Conservation (phyloP, 495 filamentous ascomycete species). For the Xylaria longipes region DNA sequence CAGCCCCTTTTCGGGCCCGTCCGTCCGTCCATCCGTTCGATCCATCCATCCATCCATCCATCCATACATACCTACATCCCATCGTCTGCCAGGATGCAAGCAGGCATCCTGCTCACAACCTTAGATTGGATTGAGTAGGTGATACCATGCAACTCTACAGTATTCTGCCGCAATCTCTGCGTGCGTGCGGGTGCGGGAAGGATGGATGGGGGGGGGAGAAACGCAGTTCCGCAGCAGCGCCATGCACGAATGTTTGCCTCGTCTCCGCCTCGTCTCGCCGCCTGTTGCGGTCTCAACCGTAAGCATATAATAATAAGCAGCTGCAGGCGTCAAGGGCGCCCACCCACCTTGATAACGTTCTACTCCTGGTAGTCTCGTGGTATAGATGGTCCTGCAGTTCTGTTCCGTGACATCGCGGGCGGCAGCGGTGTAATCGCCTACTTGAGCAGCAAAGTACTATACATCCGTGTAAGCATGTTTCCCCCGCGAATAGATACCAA, state of each 20-base stretch:
- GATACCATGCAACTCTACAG: not conserved
- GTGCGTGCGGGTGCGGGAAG: not conserved
- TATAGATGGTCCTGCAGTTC: too few species aligned
- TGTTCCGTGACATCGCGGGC: too few species aligned
- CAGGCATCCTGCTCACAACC: not conserved
- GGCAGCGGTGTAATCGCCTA: not conserved
- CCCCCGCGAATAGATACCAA: not conserved
- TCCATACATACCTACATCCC: not conserved
- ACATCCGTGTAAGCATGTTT: not conserved
- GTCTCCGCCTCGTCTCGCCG: not conserved
- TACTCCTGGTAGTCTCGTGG: too few species aligned
- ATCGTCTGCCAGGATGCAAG: not conserved
- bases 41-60: not conserved
- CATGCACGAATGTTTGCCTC: slow-evolving; percentile 15
- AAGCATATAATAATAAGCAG: too few species aligned
- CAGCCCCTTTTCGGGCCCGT: not conserved
- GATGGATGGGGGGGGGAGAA: not conserved
- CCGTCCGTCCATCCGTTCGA: not conserved
- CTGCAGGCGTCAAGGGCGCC: too few species aligned
- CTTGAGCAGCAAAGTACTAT: not conserved
- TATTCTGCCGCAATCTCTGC: not conserved
- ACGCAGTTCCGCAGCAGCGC: not conserved
- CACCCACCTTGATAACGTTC: too few species aligned
- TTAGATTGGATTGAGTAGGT: not conserved
- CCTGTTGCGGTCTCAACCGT: too few species aligned